phyloP scores from a whole-genome alignment of 1,284 basidiomycete species.

The Pisolithus thermaeus region DNA sequence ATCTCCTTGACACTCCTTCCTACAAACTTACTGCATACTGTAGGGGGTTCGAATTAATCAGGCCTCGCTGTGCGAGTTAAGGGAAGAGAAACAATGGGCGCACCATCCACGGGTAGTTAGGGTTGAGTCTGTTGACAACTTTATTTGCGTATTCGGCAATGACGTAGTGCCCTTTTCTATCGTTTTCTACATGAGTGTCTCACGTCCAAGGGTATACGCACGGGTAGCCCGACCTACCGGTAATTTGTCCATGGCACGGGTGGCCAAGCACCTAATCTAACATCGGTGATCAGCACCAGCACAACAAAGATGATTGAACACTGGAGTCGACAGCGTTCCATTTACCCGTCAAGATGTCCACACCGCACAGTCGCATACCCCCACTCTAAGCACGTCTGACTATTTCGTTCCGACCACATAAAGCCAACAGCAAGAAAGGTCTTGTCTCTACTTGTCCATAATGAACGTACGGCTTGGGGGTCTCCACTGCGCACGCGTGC shows the following conservation, averaged over 20 bases:
- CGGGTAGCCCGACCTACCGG: conserved; percentile 38
- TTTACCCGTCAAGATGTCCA: conserved; percentile 66
- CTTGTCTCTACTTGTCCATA: conserved; percentile 69
- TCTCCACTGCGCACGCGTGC: conserved; percentile 66
- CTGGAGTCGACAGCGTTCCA: conserved; percentile 16
- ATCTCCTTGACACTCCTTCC: neutral
- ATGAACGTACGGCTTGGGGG: conserved; percentile 54
- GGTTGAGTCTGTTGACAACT: conserved; percentile 52
- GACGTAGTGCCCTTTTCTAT: conserved; percentile 76
- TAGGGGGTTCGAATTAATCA: neutral
- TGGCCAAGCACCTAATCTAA: conserved; percentile 71
- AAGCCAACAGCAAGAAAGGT: conserved; percentile 74
- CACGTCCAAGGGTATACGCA: neutral
- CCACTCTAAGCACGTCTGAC: conserved; percentile 66
- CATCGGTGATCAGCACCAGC: neutral
- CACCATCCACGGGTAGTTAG: conserved; percentile 68
- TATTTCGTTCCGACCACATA: conserved; percentile 74
- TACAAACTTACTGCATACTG: conserved; percentile 60
- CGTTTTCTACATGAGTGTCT: conserved; percentile 5
- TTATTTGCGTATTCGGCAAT: conserved; percentile 75
- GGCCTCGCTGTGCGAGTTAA: neutral
- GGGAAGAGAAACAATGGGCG: conserved; percentile 14
- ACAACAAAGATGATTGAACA: neutral
- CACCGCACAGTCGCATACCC: conserved; percentile 77
- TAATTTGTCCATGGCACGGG: conserved; percentile 77